Evolutionary conservation across 441 rosid genomes (phyloP).

Genomic region (Pelargonium myrrhifolium): DNA sequence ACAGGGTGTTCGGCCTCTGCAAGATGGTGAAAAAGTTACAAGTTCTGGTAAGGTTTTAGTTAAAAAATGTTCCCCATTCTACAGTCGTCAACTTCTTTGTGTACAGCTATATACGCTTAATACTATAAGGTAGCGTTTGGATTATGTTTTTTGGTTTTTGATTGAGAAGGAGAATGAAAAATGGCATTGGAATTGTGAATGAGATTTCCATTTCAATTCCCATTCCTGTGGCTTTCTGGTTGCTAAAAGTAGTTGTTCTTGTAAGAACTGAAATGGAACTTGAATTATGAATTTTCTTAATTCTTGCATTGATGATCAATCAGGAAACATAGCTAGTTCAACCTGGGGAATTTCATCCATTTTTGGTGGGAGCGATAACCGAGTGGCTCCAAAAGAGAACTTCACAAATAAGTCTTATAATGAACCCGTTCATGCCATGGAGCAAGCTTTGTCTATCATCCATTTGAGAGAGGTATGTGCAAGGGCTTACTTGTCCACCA

Average conservation of each 20-base stretch:
- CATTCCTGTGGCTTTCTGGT: background rate
- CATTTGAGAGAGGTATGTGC: conserved; percentile 66
- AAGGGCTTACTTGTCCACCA: conserved; percentile 4
- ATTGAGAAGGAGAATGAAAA: too few species aligned
- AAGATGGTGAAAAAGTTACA: conserved; percentile 50
- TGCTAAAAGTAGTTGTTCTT: background rate
- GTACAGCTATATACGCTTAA: too few species aligned
- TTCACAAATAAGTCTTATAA: conserved; percentile 31
- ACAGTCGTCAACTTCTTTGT: too few species aligned
- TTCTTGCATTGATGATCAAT: background rate
- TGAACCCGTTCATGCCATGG: conserved; percentile 45
- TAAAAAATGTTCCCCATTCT: too few species aligned
- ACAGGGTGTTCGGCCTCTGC: conserved; percentile 48
- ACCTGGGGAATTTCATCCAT: conserved; percentile 85
- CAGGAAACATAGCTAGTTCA: conserved; percentile 50
- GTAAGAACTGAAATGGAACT: background rate
- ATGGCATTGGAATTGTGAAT: too few species aligned
- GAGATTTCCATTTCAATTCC: too few species aligned
- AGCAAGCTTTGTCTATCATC: conserved; percentile 56
- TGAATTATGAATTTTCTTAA: background rate
- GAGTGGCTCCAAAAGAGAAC: conserved; percentile 49
- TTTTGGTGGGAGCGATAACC: conserved; percentile 62
- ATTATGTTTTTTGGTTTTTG: too few species aligned
- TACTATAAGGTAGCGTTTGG: too few species aligned
- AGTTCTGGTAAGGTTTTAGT: conserved; percentile 34